Evolutionary conservation across 345 rosid species (phyloP), one percentile per base, ranked within the genome.

Genomic region (Syzygium oleosum): DNA sequence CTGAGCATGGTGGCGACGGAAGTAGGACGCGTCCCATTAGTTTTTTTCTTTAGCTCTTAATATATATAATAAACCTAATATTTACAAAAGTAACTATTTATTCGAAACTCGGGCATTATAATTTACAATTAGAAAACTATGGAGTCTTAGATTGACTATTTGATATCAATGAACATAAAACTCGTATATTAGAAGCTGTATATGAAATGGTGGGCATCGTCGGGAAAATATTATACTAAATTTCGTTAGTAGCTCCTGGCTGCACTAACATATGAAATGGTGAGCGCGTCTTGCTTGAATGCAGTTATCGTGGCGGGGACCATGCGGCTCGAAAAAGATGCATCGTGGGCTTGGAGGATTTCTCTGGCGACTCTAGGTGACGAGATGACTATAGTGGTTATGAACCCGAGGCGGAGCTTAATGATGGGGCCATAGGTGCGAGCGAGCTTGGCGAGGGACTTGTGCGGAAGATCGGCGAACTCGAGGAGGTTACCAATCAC

Each of bases 401-500:
- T 78, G n/a, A 34, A 54, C 8, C 92, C 91, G 7, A 89, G 87
- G 52, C 25, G 31, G 22, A 91, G 46, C 7, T 87, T 88, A 90
- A 92, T 93, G 61, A 93, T 80, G 27, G 92, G 94, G 84, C 94
- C 95, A 85, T 89, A 85, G 3, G 85, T 89, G 87, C 90, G 87
- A 49, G 95, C 89, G 54, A 94, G 89, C 46, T 89, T 23, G 31
- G 90, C 88, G 15, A 94, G 88, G 84, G 91, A 86, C 68, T 31
- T 84, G 77, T 92, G 94, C 49, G 93, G 89, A 9, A 87, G 90
- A 34, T 77, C 83, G 52, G 94, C 93, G 31, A 93, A 85, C 11
- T 73, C 83, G 17, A 91, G 88, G 88, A 94, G 91, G 88, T 91
- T 93, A 17, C 95, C 94, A 23, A 93, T 85, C 77, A 91, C 85